phyloP scores from a whole-genome alignment of 129 eudicot species.

The Flaveria sonorensis region DNA sequence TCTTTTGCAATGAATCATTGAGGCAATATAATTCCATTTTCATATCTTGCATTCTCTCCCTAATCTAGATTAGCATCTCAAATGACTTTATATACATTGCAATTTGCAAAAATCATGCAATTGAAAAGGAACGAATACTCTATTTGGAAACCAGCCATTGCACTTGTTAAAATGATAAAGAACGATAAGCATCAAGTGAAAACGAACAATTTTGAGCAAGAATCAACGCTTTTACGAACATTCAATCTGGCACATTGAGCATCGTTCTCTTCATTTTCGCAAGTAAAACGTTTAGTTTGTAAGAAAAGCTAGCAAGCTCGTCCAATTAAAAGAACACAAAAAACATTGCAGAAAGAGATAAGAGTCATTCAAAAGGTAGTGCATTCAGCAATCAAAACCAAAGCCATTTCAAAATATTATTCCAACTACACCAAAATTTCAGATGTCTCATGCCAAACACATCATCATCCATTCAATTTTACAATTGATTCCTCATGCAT shows the following conservation, averaged over 20 bases:
- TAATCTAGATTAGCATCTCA: too few species aligned
- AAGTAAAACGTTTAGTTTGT: neutral
- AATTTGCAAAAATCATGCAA: neutral
- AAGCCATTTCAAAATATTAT: neutral
- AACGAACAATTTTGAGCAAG: neutral
- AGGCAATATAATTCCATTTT: too few species aligned
- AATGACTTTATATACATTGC: too few species aligned
- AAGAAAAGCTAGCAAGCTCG: neutral
- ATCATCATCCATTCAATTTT: neutral
- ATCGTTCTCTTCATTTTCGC: neutral
- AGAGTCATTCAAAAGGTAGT: constrained; percentile 14
- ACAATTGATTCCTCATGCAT: constrained; percentile 16
- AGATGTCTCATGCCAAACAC: neutral
- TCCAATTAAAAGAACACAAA: neutral
- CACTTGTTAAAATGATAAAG: neutral
- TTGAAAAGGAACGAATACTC: neutral
- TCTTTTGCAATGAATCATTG: too few species aligned
- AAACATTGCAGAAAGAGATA: neutral
- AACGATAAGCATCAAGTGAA: neutral
- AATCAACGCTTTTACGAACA: neutral
- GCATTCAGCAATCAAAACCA: neutral
- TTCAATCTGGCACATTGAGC: neutral
- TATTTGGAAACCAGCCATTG: neutral
- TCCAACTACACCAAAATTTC: neutral
- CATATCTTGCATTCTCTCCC: too few species aligned